A percentile compares a stretch with the other conserved stretches of the same genome.
Evolutionary conservation across 2,329 filamentous ascomycete genomes (phyloP).

Genomic region (Alternaria burnsii): DNA sequence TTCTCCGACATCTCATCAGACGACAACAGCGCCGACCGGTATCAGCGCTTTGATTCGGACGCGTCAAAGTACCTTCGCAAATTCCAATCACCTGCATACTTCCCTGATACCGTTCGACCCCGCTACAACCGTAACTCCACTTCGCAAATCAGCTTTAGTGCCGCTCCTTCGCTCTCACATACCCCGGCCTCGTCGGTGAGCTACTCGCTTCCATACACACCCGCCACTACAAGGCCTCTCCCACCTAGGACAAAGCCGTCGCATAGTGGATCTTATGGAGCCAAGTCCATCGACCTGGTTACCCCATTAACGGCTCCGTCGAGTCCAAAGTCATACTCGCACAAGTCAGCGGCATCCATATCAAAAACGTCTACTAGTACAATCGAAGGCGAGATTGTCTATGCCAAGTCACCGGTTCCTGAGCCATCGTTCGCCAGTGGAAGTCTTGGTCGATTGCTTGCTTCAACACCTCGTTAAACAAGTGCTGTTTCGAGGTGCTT

Average conservation of each 20-base stretch:
- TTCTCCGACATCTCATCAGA: constrained; percentile 55
- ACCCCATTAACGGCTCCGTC: constrained; percentile 51
- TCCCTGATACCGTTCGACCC: constrained; percentile 41
- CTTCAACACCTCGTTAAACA: constrained; percentile 31
- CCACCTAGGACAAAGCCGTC: constrained; percentile 51
- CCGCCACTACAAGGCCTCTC: constrained; percentile 48
- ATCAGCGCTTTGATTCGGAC: constrained; percentile 46
- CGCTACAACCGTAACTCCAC: constrained; percentile 48
- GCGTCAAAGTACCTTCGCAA: constrained; percentile 54
- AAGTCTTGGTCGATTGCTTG: constrained; percentile 49
- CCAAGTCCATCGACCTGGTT: constrained; percentile 56
- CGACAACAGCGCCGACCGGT: constrained; percentile 36
- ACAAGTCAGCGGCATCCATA: constrained; percentile 44
- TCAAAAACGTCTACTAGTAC: constrained; percentile 45
- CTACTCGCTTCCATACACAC: constrained; percentile 55
- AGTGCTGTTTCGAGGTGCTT: neutral
- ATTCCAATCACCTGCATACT: constrained; percentile 45
- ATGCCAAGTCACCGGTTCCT: constrained; percentile 47
- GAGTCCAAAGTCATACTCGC: constrained; percentile 45
- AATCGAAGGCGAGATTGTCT: constrained; percentile 50
- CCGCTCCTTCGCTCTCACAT: constrained; percentile 57
- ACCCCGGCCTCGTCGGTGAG: constrained; percentile 57
- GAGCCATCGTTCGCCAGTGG: constrained; percentile 47
- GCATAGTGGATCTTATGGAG: constrained; percentile 50
- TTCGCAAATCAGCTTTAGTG: constrained; percentile 47